Percentiles rank a stretch among this genome's conserved stretches.
These are phyloP conservation scores for Citeromyces nyonsensis DNA, from an alignment of 805 yeast species.

Conservation along the genomic window DNA sequence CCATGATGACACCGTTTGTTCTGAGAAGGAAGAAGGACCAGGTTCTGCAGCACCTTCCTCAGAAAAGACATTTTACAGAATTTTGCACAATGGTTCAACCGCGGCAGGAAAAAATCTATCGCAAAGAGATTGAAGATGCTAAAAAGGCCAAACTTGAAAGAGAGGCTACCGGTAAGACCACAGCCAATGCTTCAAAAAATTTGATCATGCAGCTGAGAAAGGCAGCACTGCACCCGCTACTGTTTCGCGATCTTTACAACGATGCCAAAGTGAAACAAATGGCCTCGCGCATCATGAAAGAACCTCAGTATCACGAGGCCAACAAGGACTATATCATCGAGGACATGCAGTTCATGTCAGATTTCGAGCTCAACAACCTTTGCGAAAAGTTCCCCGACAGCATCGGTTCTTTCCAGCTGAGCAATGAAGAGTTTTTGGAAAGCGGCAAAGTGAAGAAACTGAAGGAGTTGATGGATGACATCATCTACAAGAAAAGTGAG, in stretches of 20 bases:
- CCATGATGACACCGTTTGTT: constrained; percentile 98
- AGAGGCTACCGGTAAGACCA: constrained; percentile 10
- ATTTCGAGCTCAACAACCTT: constrained; percentile 67
- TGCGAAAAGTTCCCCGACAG: constrained; percentile 65
- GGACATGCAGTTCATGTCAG: constrained; percentile 93
- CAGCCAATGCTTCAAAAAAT: constrained; percentile 32
- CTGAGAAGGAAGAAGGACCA: constrained; percentile 84
- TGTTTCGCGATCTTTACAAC: constrained; percentile 53
- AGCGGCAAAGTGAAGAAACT: constrained; percentile 66
- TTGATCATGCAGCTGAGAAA: constrained; percentile 81
- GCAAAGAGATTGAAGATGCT: constrained; percentile 33
- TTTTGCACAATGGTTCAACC: constrained; percentile 45
- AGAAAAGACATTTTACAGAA: constrained; percentile 47
- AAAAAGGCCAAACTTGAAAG: constrained; percentile 23
- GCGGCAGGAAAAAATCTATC: constrained; percentile 42
- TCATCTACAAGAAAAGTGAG: constrained; percentile 39
- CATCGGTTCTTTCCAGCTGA: constrained; percentile 33
- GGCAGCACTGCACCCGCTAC: constrained; percentile 83
- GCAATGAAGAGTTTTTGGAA: constrained; percentile 31
- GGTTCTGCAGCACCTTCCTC: constrained; percentile 80
- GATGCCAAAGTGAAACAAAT: constrained; percentile 42
- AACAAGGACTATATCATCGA: constrained; percentile 66
- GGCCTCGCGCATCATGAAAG: constrained; percentile 70
- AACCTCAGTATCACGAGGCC: constrained; percentile 66
- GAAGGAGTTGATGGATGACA: constrained; percentile 36